Percentiles rank a stretch among this genome's conserved stretches.
These are phyloP conservation scores for Phytophthora kernoviae DNA, from an alignment of 352 stramenopile species.

Conservation along the genomic window DNA sequence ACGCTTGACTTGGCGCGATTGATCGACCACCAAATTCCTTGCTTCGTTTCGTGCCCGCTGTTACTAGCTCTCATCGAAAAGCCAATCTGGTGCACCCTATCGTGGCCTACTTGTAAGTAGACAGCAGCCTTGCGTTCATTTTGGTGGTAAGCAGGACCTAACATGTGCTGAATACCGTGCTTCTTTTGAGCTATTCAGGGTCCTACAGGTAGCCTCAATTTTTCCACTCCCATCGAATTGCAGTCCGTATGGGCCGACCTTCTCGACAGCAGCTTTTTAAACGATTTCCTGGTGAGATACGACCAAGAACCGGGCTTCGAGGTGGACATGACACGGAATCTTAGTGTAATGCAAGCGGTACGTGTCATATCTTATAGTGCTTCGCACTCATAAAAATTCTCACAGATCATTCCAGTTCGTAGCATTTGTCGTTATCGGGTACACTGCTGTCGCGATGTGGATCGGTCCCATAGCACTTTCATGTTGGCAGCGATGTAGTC, in stretches of 20 bases:
- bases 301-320: constrained; percentile 38
- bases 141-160: too few relatives aligned
- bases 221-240: neutral
- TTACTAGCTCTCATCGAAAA: neutral
- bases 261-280: constrained; percentile 17
- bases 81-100: neutral
- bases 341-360: constrained; percentile 48
- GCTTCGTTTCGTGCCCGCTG: neutral
- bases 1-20: neutral
- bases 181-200: neutral
- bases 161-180: too few relatives aligned
- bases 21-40: neutral
- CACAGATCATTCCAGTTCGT: constrained; percentile 37
- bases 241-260: constrained; percentile 11
- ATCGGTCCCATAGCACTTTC: constrained; percentile 61
- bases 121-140: too few relatives aligned
- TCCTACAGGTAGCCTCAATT: neutral
- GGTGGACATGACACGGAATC: constrained; percentile 21
- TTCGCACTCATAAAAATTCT: neutral
- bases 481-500: constrained; percentile 46
- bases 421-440: constrained; percentile 52
- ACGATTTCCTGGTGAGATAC: constrained; percentile 27
- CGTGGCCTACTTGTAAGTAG: neutral
- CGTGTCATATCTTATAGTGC: constrained; percentile 6
- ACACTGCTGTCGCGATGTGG: constrained; percentile 46